Evolutionary conservation across 2,329 filamentous ascomycete genomes (phyloP).

Genomic region (Sclerotiophoma versabilis): DNA sequence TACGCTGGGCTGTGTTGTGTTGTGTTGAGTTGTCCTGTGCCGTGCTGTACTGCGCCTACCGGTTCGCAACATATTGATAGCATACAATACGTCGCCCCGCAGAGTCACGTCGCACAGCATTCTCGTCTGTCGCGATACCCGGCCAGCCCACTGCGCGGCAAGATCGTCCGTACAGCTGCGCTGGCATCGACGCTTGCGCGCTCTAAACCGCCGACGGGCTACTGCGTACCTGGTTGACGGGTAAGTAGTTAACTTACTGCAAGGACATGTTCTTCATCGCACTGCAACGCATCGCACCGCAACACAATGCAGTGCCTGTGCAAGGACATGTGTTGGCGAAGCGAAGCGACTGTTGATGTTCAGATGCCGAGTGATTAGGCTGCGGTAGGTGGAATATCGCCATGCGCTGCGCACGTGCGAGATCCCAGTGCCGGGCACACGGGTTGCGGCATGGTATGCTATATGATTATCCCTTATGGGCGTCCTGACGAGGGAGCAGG

Average conservation of each 20-base stretch:
- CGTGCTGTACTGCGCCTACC: too few species aligned
- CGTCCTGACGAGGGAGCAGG: background rate
- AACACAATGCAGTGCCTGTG: too few species aligned
- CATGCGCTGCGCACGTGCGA: slow-evolving; percentile 13
- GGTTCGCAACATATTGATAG: too few species aligned
- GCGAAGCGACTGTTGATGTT: background rate
- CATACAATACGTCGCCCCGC: background rate
- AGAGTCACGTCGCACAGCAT: slow-evolving; percentile 3
- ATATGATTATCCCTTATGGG: slow-evolving; percentile 3
- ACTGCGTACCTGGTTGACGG: slow-evolving; percentile 3
- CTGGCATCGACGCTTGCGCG: slow-evolving; percentile 1
- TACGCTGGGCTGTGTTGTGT: too few species aligned
- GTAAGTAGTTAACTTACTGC: background rate
- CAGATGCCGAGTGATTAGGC: background rate
- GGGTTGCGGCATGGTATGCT: slow-evolving; percentile 1
- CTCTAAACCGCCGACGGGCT: background rate
- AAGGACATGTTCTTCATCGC: background rate
- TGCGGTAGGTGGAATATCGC: slow-evolving; percentile 1
- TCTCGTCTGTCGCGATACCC: background rate
- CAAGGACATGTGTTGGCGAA: background rate
- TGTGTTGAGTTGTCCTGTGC: too few species aligned
- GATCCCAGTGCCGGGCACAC: background rate
- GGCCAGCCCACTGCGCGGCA: too few species aligned
- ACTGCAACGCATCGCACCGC: too few species aligned
- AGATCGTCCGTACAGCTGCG: too few species aligned